phyloP scores from a whole-genome alignment of 2,329 filamentous ascomycete genomes.

The Sporothrix sp. region DNA sequence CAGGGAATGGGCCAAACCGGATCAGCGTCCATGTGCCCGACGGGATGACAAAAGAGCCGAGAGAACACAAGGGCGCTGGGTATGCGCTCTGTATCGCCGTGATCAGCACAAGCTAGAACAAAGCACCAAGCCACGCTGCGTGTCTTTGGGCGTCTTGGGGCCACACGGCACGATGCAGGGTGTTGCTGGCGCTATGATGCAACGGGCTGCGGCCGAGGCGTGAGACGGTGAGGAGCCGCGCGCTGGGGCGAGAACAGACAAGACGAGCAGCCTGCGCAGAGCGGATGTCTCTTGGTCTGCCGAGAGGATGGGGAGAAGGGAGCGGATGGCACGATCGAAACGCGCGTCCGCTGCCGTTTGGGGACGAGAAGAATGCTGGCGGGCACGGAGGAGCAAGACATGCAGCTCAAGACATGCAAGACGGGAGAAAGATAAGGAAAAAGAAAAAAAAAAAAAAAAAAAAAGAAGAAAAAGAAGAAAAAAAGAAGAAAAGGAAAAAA shows the following conservation, averaged over 20 bases:
- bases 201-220: neutral
- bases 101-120: neutral
- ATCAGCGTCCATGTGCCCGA: neutral
- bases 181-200: neutral
- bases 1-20: neutral
- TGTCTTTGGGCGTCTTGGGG: neutral
- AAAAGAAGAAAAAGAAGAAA: neutral
- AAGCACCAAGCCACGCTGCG: neutral
- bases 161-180: neutral
- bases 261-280: no score
- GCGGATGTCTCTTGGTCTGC: no score
- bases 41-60: slow-evolving; percentile 1
- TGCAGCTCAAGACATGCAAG: neutral
- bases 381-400: neutral
- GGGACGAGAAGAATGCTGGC: neutral
- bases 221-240: neutral
- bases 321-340: slow-evolving; percentile 1
- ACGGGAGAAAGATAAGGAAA: no score
- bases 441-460: neutral
- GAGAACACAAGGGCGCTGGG: neutral
- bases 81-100: neutral
- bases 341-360: slow-evolving; percentile 7
- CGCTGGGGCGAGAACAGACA: neutral
- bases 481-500: neutral
- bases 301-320: no score